Conservation (phyloP, 345 rosid genomes). For the Lepidium didymum region DNA sequence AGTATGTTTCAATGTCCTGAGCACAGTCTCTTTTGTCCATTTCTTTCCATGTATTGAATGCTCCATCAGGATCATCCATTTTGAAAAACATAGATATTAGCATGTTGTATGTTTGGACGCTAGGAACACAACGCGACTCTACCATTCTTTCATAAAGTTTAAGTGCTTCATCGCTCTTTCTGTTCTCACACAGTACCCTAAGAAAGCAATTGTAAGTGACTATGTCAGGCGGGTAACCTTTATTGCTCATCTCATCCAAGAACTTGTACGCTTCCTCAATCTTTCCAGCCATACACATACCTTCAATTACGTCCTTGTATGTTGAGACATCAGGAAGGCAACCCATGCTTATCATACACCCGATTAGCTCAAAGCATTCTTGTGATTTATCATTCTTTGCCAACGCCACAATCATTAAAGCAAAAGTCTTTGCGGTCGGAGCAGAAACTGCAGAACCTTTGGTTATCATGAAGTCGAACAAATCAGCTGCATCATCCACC, state of each 20-base stretch:
- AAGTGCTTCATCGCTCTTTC: constrained; percentile 61
- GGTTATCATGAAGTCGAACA: constrained; percentile 79
- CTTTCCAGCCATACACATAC: constrained; percentile 72
- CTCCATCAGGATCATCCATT: constrained; percentile 64
- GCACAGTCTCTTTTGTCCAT: constrained; percentile 61
- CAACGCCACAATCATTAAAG: constrained; percentile 62
- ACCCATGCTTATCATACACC: constrained; percentile 66
- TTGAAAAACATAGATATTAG: constrained; percentile 68
- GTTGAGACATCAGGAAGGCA: constrained; percentile 95
- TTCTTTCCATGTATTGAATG: constrained; percentile 72
- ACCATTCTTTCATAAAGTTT: constrained; percentile 60
- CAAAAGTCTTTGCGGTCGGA: constrained; percentile 80
- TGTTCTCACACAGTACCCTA: constrained; percentile 68
- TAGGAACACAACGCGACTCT: constrained; percentile 61
- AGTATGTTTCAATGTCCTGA: constrained; percentile 63
- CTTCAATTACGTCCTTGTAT: constrained; percentile 70
- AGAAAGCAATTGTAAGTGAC: constrained; percentile 88
- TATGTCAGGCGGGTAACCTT: constrained; percentile 83
- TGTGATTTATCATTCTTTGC: constrained; percentile 50
- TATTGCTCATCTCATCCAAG: constrained; percentile 74
- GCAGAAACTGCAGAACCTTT: constrained; percentile 77
- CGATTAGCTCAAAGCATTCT: constrained; percentile 61
- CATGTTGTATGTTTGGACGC: constrained; percentile 86
- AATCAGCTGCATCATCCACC: constrained; percentile 68
- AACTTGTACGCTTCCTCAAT: constrained; percentile 70